Evolutionary conservation across 139 green algal genomes (phyloP), one percentile per base, ranked within the genome.

Genomic region (Chlorella sp.): DNA sequence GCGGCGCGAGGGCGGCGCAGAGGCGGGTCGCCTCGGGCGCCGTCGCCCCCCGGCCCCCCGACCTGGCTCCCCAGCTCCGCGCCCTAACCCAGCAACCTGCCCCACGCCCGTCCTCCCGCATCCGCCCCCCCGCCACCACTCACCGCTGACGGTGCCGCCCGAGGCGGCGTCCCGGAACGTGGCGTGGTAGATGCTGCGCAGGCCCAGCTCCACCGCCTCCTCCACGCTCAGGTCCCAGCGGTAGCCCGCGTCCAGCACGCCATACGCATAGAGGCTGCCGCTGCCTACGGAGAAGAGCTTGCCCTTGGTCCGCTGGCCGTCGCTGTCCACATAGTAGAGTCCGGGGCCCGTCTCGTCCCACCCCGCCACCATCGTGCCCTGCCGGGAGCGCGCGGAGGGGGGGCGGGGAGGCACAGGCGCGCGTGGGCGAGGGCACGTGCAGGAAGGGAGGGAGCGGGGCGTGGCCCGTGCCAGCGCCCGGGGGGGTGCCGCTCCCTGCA

Each of bases 271-370:
- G 60, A 98, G 81, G 45, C 89, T 97, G 36, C 96, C 96, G 23
- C 91, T 97, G 23, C 96, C 96, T 17, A 99, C 95, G 42, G 84
- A 94, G 85, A 99, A 99, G 11, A 96, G 79, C 86, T 97, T 83
- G 36, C 96, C 96, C 71, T 92, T 93, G 53, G 95, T 97, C 67
- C 96, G 87, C 84, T 98, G 93, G 1, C 93, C 96, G 60, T 99
- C 96, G 55, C 65, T 92, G 88, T 99, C 96, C 19, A 99, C 94
- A 76, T 99, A 99, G 88, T 98, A 99, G 58, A 99, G 83, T 1
- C 87, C 93, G 0, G 96, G 96, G 2, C 96, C 96, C 5, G 83
- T 81, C 56, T 83, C 68, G 77, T 98, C 94, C 79, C 83, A 98
- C 27, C 94, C 93, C 36, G 92, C 94, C 31, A 99, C 88, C 95